phyloP scores from a whole-genome alignment of 805 yeast genomes.

The Candida chilensis region DNA sequence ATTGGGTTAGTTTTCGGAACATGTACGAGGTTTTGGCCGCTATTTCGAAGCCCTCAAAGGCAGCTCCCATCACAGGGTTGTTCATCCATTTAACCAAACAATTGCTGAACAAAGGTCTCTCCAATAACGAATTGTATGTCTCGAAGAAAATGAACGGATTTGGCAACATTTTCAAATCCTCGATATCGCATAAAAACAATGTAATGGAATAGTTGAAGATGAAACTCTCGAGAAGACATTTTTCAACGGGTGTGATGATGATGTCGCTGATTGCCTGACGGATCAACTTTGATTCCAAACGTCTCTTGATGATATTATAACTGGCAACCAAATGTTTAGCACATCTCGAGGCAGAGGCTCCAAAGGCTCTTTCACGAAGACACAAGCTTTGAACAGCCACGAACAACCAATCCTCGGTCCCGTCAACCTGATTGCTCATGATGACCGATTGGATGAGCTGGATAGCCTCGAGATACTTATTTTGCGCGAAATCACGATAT shows the following conservation, averaged over 20 bases:
- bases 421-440: conserved; percentile 10
- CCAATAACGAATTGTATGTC: conserved; percentile 17
- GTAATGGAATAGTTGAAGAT: conserved; percentile 29
- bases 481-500: conserved; percentile 7
- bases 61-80: conserved; percentile 29
- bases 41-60: conserved; percentile 20
- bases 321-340: conserved; percentile 23
- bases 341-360: conserved; percentile 12
- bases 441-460: conserved; percentile 10
- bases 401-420: conserved; percentile 26
- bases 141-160: conserved; percentile 30
- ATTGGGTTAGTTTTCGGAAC: too few relatives aligned
- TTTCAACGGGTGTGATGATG: conserved; percentile 8
- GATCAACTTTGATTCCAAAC: conserved; percentile 1
- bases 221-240: conserved; percentile 34
- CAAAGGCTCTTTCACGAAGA: conserved; percentile 22
- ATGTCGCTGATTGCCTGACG: background rate
- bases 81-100: conserved; percentile 32
- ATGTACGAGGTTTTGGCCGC: conserved; percentile 24
- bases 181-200: conserved; percentile 20
- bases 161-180: conserved; percentile 19
- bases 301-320: conserved; percentile 17
- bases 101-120: conserved; percentile 19
- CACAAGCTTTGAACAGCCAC: conserved; percentile 28
- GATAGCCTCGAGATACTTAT: conserved; percentile 12